These are phyloP conservation scores for Hordeum pubiflorum DNA, from an alignment of 202 grass and related monocot species.

Conservation along the genomic window DNA sequence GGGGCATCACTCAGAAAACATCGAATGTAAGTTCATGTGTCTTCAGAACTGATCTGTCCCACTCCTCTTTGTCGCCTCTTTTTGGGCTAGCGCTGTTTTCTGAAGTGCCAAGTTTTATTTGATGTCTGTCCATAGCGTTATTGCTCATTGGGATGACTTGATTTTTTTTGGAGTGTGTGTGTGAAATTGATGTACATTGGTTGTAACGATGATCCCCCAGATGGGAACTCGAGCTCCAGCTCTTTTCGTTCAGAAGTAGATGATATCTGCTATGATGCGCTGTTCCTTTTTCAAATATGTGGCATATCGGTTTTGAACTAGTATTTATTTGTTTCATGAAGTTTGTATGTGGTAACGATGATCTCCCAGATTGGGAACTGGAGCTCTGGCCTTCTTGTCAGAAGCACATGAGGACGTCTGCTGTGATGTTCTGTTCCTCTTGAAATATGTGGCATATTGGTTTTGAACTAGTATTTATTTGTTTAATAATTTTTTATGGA, in stretches of 20 bases:
- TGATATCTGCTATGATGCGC: not conserved
- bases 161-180: not conserved
- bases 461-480: not conserved
- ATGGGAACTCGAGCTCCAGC: not conserved
- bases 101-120: not conserved
- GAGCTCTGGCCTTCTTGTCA: not conserved
- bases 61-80: not conserved
- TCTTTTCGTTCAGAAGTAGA: slow-evolving; percentile 5
- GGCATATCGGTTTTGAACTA: not conserved
- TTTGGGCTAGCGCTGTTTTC: not conserved
- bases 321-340: not conserved
- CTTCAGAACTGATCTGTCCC: not conserved
- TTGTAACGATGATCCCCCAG: not conserved
- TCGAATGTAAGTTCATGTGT: slow-evolving; percentile 53
- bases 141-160: not conserved
- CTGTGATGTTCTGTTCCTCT: not conserved
- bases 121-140: not conserved
- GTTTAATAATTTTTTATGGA: not conserved
- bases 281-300: not conserved
- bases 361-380: not conserved
- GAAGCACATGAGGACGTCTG: not conserved
- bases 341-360: not conserved
- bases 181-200: not conserved
- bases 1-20: slow-evolving; percentile 73
- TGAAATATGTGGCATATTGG: not conserved